Evolutionary conservation across 305 asterid genomes (phyloP).

Genomic region (Withania somnifera): DNA sequence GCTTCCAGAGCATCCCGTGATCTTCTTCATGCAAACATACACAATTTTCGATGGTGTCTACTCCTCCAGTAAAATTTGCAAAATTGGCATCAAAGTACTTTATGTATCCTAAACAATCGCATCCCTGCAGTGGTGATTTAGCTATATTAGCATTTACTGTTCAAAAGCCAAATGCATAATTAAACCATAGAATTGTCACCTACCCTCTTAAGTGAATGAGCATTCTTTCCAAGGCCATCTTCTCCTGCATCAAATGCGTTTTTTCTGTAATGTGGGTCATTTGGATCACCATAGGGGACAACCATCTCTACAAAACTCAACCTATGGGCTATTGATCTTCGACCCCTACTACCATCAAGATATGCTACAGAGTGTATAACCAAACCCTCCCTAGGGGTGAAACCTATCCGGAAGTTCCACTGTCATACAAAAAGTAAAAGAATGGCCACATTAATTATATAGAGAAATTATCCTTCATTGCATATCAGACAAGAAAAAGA

Average conservation of each 20-base stretch:
- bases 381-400: conserved; percentile 95
- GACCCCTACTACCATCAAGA: conserved; percentile 89
- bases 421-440: conserved; percentile 21
- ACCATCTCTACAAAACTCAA: conserved; percentile 98
- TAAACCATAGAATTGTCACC: neutral
- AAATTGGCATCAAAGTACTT: conserved; percentile 91
- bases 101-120: conserved; percentile 87
- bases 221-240: conserved; percentile 94
- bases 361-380: conserved; percentile 94
- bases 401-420: conserved; percentile 97
- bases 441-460: neutral
- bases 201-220: conserved; percentile 96
- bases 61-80: conserved; percentile 89
- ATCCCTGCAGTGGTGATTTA: conserved; percentile 49
- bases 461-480: neutral
- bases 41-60: conserved; percentile 88
- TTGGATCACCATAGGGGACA: conserved; percentile 97
- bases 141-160: conserved; percentile 5
- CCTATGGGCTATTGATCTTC: conserved; percentile 92
- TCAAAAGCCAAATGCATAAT: neutral
- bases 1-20: conserved; percentile 95
- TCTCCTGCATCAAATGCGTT: conserved; percentile 99
- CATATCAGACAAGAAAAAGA: neutral
- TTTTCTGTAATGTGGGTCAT: conserved; percentile 94
- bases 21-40: conserved; percentile 98